Base-by-base conservation (phyloP, 2,329 filamentous ascomycete species). In the Talaromyces sp. region DNA sequence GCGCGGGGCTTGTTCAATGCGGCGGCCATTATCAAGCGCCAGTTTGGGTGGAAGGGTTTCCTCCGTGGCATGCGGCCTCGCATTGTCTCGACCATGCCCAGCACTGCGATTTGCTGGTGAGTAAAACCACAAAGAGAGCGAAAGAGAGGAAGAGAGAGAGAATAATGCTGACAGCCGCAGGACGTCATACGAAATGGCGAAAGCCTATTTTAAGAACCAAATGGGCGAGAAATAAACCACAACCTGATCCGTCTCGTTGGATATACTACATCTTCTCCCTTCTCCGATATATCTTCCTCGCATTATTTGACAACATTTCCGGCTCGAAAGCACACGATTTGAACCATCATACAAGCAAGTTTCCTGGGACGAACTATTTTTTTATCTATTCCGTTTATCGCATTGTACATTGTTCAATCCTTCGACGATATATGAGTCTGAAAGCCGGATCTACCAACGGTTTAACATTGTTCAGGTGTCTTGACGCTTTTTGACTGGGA, bases 61-160 rank as follows among this genome's bases (percentile, higher is more conserved):
- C 92, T 97, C 79, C 92, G 95, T 72, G 94, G 94, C 50, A 85
- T 97, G 72, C 88, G 90, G 68, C 94, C 94, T 53, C 84, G 94
- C 70, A 88, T 99, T 54, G 87, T 99, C 64, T 97, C 92, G 11
- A 96, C 94, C 1, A 97, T 97, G 89, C 94, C 94, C 21, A 97
- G 92, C 78, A 99, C 94, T 35, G 94, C 94, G n/a, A 99, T 99
- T 71, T 99, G 94, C 82, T 99, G 94, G 94, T 94, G 74, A 70
- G 82, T 75, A 24, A 26, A 26, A 5, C 3, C 26, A 38, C 35
- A n/a, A 54, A 27, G 5, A 11, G 3, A 24, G 12, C n/a, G 14
- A 46, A 7, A 21, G 21, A 50, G 17, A 24, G n/a, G n/a, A 6
- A 24, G 12, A 24, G 14, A 46, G 4, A 21, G 21, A 50, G 17